Evolutionary conservation across 352 stramenopile species (phyloP).

Genomic region (Phytopythium helicoides): DNA sequence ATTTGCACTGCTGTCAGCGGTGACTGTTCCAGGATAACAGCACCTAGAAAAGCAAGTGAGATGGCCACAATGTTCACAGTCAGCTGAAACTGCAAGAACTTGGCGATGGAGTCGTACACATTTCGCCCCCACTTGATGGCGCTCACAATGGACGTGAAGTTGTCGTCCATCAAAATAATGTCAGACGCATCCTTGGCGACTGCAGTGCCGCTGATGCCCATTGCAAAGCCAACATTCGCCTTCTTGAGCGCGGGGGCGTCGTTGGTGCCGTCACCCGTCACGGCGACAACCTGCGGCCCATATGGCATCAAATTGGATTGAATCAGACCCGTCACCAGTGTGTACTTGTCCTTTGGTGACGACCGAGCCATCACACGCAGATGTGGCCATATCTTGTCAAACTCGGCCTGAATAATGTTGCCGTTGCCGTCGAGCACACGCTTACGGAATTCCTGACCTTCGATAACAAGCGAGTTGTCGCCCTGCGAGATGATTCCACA

Average conservation of each 20-base stretch:
- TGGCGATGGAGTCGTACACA: conserved; percentile 96
- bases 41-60: conserved; percentile 89
- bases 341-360: conserved; percentile 97
- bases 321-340: conserved; percentile 93
- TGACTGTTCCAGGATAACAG: conserved; percentile 72
- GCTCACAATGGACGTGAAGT: conserved; percentile 96
- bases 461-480: conserved; percentile 62
- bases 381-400: conserved; percentile 91
- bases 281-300: conserved; percentile 89
- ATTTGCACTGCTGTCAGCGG: conserved; percentile 95
- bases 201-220: conserved; percentile 95
- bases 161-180: conserved; percentile 97
- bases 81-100: conserved; percentile 98
- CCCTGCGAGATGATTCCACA: conserved; percentile 62
- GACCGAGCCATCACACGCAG: conserved; percentile 92
- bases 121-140: conserved; percentile 95
- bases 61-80: conserved; percentile 97
- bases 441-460: conserved; percentile 62
- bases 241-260: conserved; percentile 96
- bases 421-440: conserved; percentile 65
- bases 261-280: conserved; percentile 97
- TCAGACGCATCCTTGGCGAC: conserved; percentile 96
- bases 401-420: conserved; percentile 81
- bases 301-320: conserved; percentile 74
- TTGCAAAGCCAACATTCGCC: conserved; percentile 96